Base-by-base conservation (phyloP, 352 stramenopile genomes). In the Pythium aristosporum region DNA sequence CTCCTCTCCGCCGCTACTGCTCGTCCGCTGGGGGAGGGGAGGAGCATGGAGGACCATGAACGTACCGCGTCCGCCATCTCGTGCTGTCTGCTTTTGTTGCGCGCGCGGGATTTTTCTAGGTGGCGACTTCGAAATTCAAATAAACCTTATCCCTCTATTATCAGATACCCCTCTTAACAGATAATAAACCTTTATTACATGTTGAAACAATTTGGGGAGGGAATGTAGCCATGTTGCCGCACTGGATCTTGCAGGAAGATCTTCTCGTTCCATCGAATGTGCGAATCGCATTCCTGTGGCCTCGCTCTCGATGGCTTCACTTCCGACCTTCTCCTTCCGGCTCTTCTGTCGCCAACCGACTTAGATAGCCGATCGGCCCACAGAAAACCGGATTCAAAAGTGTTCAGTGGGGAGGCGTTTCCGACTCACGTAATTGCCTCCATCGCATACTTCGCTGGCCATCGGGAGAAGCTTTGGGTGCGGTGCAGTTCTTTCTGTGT, bases 21-120 rank as follows among this genome's bases (percentile, higher is more conserved):
- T 11, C 30, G 28, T 56, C 49, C 15, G 28, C 15, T 5, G 8
- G n/a, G 7, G 9, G 9, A 18, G 46, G 46, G 18, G 21, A 28
- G 20, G n/a, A 20, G 20, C 3, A 23, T 13, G 43, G n/a, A 8
- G 48, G 21, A 34, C 5, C 3, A 20, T 4, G n/a, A 8, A 52
- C 61, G 36, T 57, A 68, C 61, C 53, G 61, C 43, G 54, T 68
- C 61, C 44, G 52, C 52, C 61, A 68, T 68, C 6, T 32, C 52
- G 21, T 56, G 21, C 16, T 43, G 5, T 25, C n/a, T 7, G 10
- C 4, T 47, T 51, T 49, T 57, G 5, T 7, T 65, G 36, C 41
- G 43, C 41, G 43, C 61, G 61, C 61, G 61, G 52, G 61, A 30
- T 62, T 68, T 66, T 62, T 41, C 10, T 12, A 23, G 23, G 49